A percentile compares a stretch with the other conserved stretches of the same genome.
Evolutionary conservation across 352 stramenopile genomes (phyloP).

Genomic region (Phytophthora podocarpi): DNA sequence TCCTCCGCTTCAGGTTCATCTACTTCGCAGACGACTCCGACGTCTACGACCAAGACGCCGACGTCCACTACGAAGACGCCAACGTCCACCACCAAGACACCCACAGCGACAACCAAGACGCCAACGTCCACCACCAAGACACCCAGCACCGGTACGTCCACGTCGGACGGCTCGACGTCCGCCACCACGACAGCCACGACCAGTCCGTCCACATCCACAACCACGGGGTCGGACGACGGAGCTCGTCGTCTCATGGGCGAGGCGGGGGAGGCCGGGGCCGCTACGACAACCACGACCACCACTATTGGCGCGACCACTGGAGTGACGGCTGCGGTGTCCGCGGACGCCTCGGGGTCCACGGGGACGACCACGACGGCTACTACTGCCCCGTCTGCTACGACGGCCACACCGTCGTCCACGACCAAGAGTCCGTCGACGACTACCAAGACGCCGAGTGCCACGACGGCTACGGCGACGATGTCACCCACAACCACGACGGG

Average conservation of each 20-base stretch:
- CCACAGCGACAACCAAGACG: conserved; percentile 28
- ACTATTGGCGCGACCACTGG: not conserved
- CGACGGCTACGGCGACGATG: not conserved
- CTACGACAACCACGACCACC: conserved; percentile 12
- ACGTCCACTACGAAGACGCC: conserved; percentile 29
- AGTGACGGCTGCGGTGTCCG: conserved; percentile 13
- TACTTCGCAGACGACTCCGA: conserved; percentile 4
- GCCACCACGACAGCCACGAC: conserved; percentile 32
- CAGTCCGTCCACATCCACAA: conserved; percentile 19
- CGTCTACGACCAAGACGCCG: conserved; percentile 25
- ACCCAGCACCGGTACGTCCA: conserved; percentile 1
- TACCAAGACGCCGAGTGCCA: conserved; percentile 7
- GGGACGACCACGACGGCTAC: not conserved
- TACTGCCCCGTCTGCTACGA: conserved; percentile 6
- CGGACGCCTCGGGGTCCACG: not conserved
- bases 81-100: conserved; percentile 27
- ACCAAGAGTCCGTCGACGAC: conserved; percentile 15
- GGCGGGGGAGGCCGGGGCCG: conserved; percentile 20
- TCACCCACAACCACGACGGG: conserved; percentile 6
- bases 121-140: conserved; percentile 17
- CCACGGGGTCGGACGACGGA: conserved; percentile 13
- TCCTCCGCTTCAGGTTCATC: conserved; percentile 1
- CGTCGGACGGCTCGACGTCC: conserved; percentile 24
- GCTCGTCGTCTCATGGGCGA: conserved; percentile 23
- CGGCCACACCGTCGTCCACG: conserved; percentile 17